Base-by-base conservation (phyloP, 352 stramenopile genomes). In the Globisporangium sylvaticum region DNA sequence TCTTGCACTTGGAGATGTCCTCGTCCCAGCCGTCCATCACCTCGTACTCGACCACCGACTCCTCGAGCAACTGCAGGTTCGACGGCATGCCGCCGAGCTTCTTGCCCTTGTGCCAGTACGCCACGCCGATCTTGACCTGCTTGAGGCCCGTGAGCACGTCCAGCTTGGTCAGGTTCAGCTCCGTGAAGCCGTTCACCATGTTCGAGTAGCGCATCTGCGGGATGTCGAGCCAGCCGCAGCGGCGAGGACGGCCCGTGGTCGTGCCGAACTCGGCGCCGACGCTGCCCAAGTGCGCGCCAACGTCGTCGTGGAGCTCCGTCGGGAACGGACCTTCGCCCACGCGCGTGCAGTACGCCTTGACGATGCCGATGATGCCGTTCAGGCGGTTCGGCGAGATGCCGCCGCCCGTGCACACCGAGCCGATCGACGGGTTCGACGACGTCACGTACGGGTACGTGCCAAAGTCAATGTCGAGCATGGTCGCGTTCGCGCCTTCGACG, bases 401-500 rank as follows among this genome's bases (percentile, higher is more conserved):
- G 15, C 98, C 86, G 32, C 96, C 97, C 20, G 98, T 99, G 79
- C 97, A 96, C 39, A 99, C 96, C 74, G 89, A 97, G 63, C 98
- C 97, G 67, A 99, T 97, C 53, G 93, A 98, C 53, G 98, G 97
- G 77, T 99, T 99, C 65, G 92, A 98, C 53, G 96, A 99, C 37
- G 98, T 99, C 52, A 99, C 98, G 81, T 98, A 99, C 46, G 97
- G 98, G 84, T 99, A 99, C 57, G 97, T 99, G 62, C 98, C 98
- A 74, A 99, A 99, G 83, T 99, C 98, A 82, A 99, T 98, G 83
- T 99, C 98, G 50, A 99, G 85, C 97, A 99, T 99, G 25, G 97
- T 98, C 5, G 98, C 98, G 80, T 99, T 99, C 32, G 97, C 97
- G 58, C 98, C 98, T 74, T 99, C 98, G 2, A 99, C 95, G 29